Evolutionary conservation across 2,329 filamentous ascomycete species (phyloP).

Genomic region (Taxawa tesnikishii): DNA sequence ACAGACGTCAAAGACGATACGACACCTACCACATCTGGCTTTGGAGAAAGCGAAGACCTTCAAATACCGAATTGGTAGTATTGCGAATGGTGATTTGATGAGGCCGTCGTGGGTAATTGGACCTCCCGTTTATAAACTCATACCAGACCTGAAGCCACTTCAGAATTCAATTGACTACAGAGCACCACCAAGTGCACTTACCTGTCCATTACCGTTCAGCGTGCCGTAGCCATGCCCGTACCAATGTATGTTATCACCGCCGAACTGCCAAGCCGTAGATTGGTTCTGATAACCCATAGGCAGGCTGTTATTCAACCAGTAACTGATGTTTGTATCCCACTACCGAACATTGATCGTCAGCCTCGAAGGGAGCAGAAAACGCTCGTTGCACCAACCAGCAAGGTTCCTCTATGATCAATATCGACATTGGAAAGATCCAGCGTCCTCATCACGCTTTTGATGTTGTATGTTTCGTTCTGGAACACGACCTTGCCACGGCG

Average conservation of each 20-base stretch:
- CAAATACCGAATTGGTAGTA: conserved; percentile 36
- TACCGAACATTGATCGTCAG: too few species aligned
- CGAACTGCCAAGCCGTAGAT: conserved; percentile 41
- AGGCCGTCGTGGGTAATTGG: conserved; percentile 38
- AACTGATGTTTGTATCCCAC: conserved; percentile 30
- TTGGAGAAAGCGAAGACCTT: conserved; percentile 39
- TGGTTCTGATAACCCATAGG: conserved; percentile 44
- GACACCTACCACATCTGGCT: conserved; percentile 46
- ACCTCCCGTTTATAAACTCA: conserved; percentile 28
- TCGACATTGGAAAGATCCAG: conserved; percentile 33
- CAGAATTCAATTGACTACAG: too few species aligned
- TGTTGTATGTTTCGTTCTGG: conserved; percentile 34
- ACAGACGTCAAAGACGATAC: too few species aligned
- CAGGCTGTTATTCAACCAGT: conserved; percentile 41
- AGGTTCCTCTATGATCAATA: conserved; percentile 35
- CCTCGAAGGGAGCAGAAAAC: too few species aligned
- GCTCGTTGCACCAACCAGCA: too few species aligned
- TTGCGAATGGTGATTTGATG: conserved; percentile 40
- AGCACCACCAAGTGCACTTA: too few species aligned
- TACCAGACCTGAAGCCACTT: too few species aligned
- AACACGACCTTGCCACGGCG: conserved; percentile 36
- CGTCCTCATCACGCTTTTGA: conserved; percentile 38
- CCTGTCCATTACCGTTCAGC: conserved; percentile 47
- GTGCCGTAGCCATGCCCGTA: conserved; percentile 40
- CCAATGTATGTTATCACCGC: conserved; percentile 38